Percentiles rank a stretch among this genome's conserved stretches.
Conservation (phyloP, 257 asterid genomes). For the Solanum megistacrolobum region DNA sequence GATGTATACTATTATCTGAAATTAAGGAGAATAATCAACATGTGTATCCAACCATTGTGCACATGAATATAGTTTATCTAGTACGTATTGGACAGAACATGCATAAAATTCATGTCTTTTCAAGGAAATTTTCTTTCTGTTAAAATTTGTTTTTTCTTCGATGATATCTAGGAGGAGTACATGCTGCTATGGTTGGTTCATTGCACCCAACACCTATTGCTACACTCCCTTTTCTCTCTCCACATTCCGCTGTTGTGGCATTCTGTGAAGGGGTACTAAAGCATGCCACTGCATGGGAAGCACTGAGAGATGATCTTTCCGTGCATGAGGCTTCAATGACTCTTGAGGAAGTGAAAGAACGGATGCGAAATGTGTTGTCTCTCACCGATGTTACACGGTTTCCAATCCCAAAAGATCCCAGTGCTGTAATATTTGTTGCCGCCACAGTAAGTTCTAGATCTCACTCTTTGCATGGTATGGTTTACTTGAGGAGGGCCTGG, state of each 20-base stretch:
- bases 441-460: constrained; percentile 62
- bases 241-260: constrained; percentile 95
- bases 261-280: constrained; percentile 87
- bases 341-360: constrained; percentile 77
- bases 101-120: not conserved
- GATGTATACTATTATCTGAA: not conserved
- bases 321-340: constrained; percentile 40
- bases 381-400: constrained; percentile 91
- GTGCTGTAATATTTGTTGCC: constrained; percentile 77
- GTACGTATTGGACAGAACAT: not conserved
- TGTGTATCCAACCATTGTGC: not conserved
- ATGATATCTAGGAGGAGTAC: constrained; percentile 77
- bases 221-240: constrained; percentile 89
- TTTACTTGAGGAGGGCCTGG: not conserved
- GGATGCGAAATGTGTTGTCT: constrained; percentile 81
- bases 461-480: not conserved
- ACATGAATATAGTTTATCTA: not conserved
- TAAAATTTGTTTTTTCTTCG: constrained; percentile 1
- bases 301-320: constrained; percentile 64
- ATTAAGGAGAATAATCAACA: not conserved
- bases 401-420: constrained; percentile 81
- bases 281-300: constrained; percentile 98
- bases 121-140: not conserved
- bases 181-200: constrained; percentile 98
- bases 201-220: constrained; percentile 91